A percentile compares a stretch with the other conserved stretches of the same genome.
phyloP scores from a whole-genome alignment of 192 early-diverging fungal genomes.

The Geranomyces variabilis region DNA sequence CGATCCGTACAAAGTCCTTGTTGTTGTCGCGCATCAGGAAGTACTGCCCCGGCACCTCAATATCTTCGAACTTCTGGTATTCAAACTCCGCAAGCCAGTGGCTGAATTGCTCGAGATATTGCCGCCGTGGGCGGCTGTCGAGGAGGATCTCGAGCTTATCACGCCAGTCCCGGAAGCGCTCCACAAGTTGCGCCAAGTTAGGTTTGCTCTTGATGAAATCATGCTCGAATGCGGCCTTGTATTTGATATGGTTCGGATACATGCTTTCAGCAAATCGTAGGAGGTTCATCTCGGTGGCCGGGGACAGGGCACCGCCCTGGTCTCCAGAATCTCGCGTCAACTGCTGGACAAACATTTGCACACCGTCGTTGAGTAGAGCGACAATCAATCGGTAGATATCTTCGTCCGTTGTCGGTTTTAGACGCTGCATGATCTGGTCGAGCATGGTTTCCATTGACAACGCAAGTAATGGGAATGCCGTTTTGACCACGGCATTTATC shows the following conservation, averaged over 20 bases:
- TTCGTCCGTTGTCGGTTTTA: slow-evolving; percentile 95
- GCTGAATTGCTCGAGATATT: slow-evolving; percentile 84
- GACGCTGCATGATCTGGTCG: slow-evolving; percentile 90
- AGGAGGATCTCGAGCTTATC: slow-evolving; percentile 89
- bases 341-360: slow-evolving; percentile 74
- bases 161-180: slow-evolving; percentile 87
- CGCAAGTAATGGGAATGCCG: slow-evolving; percentile 88
- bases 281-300: slow-evolving; percentile 78
- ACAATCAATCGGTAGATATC: slow-evolving; percentile 96
- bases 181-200: slow-evolving; percentile 80
- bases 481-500: slow-evolving; percentile 93
- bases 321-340: slow-evolving; percentile 68
- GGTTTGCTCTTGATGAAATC: slow-evolving; percentile 93
- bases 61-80: slow-evolving; percentile 97
- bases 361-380: slow-evolving; percentile 86
- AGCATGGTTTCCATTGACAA: slow-evolving; percentile 98
- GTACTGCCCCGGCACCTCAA: slow-evolving; percentile 99
- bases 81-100: slow-evolving; percentile 98
- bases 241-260: slow-evolving; percentile 74
- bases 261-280: slow-evolving; percentile 88
- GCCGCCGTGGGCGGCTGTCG: slow-evolving; percentile 77
- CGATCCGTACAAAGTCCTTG: slow-evolving; percentile 93
- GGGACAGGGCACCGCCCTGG: slow-evolving; percentile 58
- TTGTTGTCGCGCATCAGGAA: slow-evolving; percentile 79
- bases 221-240: slow-evolving; percentile 74